These are phyloP conservation scores for Clarireedia homoeocarpa DNA, from an alignment of 2,329 filamentous ascomycete genomes.

Conservation along the genomic window DNA sequence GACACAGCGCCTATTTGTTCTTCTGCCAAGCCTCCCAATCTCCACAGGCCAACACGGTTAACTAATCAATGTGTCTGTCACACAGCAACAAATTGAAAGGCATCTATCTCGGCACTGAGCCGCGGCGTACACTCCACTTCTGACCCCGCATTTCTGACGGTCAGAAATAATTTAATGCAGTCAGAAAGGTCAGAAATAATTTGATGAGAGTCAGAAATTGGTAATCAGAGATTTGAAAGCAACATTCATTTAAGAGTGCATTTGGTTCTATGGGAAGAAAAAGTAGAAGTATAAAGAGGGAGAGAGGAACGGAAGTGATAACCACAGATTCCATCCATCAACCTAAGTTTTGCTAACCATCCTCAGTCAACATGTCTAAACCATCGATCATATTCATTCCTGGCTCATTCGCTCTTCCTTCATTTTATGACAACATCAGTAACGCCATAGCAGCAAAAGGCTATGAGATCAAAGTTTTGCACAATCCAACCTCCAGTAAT, in stretches of 20 bases:
- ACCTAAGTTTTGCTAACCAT: not conserved
- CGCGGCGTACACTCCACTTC: too few species aligned
- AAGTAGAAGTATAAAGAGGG: not conserved
- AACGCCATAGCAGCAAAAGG: constrained; percentile 8
- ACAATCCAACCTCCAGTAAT: not conserved
- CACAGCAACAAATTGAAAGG: too few species aligned
- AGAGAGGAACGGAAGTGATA: not conserved
- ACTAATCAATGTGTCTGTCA: too few species aligned
- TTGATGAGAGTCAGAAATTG: not conserved
- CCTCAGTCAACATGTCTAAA: constrained; percentile 4
- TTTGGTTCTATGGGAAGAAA: not conserved
- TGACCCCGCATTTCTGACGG: not conserved
- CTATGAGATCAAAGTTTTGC: constrained; percentile 8
- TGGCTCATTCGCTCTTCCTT: constrained; percentile 13
- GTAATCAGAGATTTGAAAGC: not conserved
- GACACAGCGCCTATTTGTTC: too few species aligned
- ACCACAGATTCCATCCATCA: not conserved
- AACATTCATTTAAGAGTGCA: not conserved
- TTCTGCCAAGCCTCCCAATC: too few species aligned
- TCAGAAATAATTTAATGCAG: not conserved
- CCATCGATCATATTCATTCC: constrained; percentile 15
- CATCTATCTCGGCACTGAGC: too few species aligned
- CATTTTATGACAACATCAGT: constrained; percentile 11
- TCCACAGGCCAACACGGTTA: too few species aligned
- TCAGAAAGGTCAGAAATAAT: not conserved